Evolutionary conservation across 1,284 basidiomycete genomes (phyloP), one percentile per base, ranked within the genome.

Genomic region (Clitocybe nebularis): DNA sequence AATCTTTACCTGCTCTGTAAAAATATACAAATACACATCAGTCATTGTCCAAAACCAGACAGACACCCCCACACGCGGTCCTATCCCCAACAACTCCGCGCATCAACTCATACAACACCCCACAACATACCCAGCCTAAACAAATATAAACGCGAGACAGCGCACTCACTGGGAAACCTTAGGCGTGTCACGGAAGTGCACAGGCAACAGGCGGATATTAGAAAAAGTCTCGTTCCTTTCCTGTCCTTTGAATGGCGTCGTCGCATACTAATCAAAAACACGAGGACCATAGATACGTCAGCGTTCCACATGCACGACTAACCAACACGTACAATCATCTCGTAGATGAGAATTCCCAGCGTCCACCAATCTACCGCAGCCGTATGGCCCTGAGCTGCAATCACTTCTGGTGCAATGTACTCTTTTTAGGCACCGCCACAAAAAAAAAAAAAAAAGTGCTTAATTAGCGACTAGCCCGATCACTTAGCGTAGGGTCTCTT

Each of bases 311-410:
- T 54, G 53, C 55, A 59, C 55, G 52, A 48, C 49, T 51, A 50
- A 52, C 41, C 51, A 59, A 50, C 47, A 86, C 91, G 75, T 72
- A 94, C 92, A 67, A 99, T 96, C 96, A 99, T 99, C 72, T 99
- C 96, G 71, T 95, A 97, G 57, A 99, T 93, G 57, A 99, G 78
- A 57, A 99, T 99, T 28, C 96, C 96, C 39, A 97, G 73, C 23
- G 95, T 99, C 96, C 93, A 98, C 95, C 95, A 99, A 68, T 99
- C 96, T 40, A 99, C 96, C 5, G 96, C 93, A 48, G 91, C 93
- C 25, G 95, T 97, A 68, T 99, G 96, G 10, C 96, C 96, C 62
- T 91, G 84, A 34, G 93, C 94, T 59, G 93, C 91, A 62, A 99
- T 99, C 46, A 99, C 96, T 71, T 98, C 95, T 48, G 95, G 95